These are phyloP conservation scores for Puccinia polysora DNA, from an alignment of 1,284 basidiomycete genomes.

Conservation along the genomic window DNA sequence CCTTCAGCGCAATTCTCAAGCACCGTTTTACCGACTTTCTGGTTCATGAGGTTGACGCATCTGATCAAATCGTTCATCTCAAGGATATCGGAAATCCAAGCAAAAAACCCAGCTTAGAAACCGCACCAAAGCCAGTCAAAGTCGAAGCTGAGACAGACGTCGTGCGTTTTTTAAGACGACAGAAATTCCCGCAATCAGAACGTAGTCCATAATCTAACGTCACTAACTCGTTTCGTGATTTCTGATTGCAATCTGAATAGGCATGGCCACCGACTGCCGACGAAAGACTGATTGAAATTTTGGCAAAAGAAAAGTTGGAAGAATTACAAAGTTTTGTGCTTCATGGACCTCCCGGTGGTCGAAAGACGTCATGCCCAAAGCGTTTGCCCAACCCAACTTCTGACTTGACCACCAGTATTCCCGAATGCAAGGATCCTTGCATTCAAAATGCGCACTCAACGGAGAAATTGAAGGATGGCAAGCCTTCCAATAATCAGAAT, in stretches of 20 bases:
- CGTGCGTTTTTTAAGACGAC: neutral
- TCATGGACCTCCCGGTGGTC: slow-evolving; percentile 4
- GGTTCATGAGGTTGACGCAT: slow-evolving; percentile 32
- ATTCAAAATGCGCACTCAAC: neutral
- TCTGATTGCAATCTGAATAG: neutral
- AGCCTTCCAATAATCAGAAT: neutral
- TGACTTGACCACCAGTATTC: neutral
- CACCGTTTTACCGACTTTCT: slow-evolving; percentile 43
- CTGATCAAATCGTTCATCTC: slow-evolving; percentile 19
- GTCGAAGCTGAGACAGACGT: neutral
- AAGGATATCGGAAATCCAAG: slow-evolving; percentile 29
- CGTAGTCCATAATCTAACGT: too few relatives aligned
- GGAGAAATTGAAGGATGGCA: neutral
- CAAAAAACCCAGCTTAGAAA: neutral
- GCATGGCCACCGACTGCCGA: slow-evolving; percentile 30
- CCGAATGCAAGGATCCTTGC: neutral
- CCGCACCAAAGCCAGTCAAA: slow-evolving; percentile 13
- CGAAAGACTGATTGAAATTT: slow-evolving; percentile 10
- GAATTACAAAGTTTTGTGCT: slow-evolving; percentile 22
- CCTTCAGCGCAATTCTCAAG: slow-evolving; percentile 41
- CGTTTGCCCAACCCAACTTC: neutral
- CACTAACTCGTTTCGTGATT: too few relatives aligned
- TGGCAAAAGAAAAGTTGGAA: slow-evolving; percentile 17
- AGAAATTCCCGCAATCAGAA: neutral
- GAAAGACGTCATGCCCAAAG: neutral